Evolutionary conservation across 371 early-diverging fungal genomes (phyloP), one percentile per base, ranked within the genome.

Genomic region (Batkoa obscura): DNA sequence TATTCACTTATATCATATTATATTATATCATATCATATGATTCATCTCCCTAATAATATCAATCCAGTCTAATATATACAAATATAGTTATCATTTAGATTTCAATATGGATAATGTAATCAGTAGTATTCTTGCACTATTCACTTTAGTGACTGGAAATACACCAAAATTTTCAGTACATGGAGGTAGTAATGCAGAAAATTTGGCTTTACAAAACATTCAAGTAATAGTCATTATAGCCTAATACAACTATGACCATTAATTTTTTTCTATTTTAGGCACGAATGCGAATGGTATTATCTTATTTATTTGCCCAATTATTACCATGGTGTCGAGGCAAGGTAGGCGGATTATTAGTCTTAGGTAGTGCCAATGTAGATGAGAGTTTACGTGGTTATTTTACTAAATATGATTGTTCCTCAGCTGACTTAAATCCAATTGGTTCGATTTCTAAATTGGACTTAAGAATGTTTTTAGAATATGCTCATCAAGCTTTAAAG

Each of bases 391-490:
- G 95, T 46, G 98, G 97, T 1, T 95, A 98, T 60, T 78, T 94
- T 43, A 98, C 98, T 34, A 98, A 98, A 62, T 96, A 96, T 67
- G 97, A 98, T 61, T 95, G 97, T 60, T 91, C 94, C 13, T 87
- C 88, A 64, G 98, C 95, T 0, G 97, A 96, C 67, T 68, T 98
- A 35, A 96, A 96, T 59, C 96, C 96, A 0, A 93, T 96, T 59
- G 97, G 98, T 10, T 88, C 83, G 2, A 88, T 99, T 58, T 82
- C 86, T 67, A 94, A 98, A 66, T 66, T 66, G 0, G 97, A 98
- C 67, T 72, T 98, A 45, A 75, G 84, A 39, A 67, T 74, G 0
- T 96, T 88, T 60, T 83, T 98, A 41, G 73, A 66, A 1, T 86
- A 77, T 62, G 81, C 84, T 1, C 66, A 72, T 51, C 55, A 65